Conservation (phyloP, 2,329 filamentous ascomycete species). For the Magnaporthiopsis incrustans region DNA sequence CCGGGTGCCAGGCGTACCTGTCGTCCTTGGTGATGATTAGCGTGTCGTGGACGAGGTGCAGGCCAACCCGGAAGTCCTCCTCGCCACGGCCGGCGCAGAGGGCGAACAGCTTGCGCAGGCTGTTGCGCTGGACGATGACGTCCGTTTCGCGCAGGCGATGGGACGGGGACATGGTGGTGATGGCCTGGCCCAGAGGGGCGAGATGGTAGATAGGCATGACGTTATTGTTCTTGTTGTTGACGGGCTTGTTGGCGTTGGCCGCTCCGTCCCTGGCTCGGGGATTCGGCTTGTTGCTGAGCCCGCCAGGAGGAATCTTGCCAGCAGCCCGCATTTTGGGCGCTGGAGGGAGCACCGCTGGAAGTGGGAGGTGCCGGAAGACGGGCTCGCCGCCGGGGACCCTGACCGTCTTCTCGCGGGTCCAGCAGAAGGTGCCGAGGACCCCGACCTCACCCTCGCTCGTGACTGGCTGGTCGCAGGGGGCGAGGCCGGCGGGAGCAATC, state of each 20-base stretch:
- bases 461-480: background rate
- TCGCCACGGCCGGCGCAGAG: background rate
- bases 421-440: constrained; percentile 2
- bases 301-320: background rate
- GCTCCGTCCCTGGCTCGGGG: too few species aligned
- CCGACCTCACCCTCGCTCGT: background rate
- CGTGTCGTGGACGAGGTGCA: constrained; percentile 2
- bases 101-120: constrained; percentile 4
- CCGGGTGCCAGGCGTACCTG: constrained; percentile 2
- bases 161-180: constrained; percentile 1
- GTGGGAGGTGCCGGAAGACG: background rate
- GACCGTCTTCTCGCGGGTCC: constrained; percentile 2
- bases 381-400: constrained; percentile 2
- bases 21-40: background rate
- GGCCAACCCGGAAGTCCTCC: constrained; percentile 1
- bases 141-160: background rate
- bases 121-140: constrained; percentile 1
- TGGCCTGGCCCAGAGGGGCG: background rate
- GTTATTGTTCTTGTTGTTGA: background rate
- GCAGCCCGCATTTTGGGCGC: background rate
- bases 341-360: constrained; percentile 1
- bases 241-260: background rate
- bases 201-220: background rate
- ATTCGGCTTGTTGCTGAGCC: background rate
- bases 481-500: background rate